Evolutionary conservation across 495 filamentous ascomycete genomes (phyloP), one percentile per base, ranked within the genome.

Genomic region (Penicillium pancosmium): DNA sequence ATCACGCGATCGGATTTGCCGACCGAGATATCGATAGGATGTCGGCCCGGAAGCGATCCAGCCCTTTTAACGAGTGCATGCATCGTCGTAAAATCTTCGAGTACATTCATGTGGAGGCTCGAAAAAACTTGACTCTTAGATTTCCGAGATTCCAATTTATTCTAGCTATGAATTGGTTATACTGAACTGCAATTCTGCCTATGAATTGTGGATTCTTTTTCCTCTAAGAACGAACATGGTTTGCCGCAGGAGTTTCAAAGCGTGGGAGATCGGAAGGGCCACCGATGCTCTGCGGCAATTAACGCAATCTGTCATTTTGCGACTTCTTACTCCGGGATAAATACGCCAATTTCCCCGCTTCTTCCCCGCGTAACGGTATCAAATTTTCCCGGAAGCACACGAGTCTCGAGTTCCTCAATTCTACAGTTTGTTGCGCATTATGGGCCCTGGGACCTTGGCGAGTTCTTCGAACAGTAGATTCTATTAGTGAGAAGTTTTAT

Each of bases 1-100:
- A 27, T 48, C 46, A 25, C 46, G 46, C 16, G 41, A 44, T 44
- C 41, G 41, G 41, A 16, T 44, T 8, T 44, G 41, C 41, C 41
- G 41, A 44, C 27, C 27, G 27, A 31, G 36, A 13, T 12, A 16
- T 16, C 15, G 5, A 44, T 44, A 21, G 41, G n/a, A 19, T 44
- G 8, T 44, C 40, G 40, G 40, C 40, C 40, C 40, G 40, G 40
- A 44, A 19, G 41, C 41, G 41, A 19, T n/a, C 16, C 15, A 44
- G 16, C n/a, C 16, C 16, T 44, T 44, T 18, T 19, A 44, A 44
- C 16, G 16, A 44, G 16, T 18, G 8, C n/a, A 1, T 16, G 23
- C 15, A 19, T 19, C 16, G 41, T 18, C 8, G 8, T 5, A 19
- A 16, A 44, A 44, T 16, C 3, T 6, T 43, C n/a, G 2, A 44